phyloP scores from a whole-genome alignment of 257 asterid species.

The Nicotiana sylvestris region DNA sequence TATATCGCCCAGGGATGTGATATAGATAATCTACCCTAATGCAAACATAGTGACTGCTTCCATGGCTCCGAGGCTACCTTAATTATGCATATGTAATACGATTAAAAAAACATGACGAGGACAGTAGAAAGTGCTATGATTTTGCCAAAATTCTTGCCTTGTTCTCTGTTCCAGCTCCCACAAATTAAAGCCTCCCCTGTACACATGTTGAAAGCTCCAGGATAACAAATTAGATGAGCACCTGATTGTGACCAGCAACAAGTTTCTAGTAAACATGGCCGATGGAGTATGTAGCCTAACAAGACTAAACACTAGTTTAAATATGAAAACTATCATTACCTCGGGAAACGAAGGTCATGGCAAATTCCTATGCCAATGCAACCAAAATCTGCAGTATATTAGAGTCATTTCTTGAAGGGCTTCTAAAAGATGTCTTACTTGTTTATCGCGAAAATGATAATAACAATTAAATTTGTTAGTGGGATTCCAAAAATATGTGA shows the following conservation, averaged over 20 bases:
- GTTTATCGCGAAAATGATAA: too few relatives aligned
- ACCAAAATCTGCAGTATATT: constrained; percentile 26
- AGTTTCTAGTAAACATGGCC: too few relatives aligned
- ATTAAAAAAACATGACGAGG: too few relatives aligned
- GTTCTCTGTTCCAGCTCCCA: constrained; percentile 46
- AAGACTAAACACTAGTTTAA: not conserved
- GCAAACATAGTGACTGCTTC: too few relatives aligned
- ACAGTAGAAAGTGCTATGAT: too few relatives aligned
- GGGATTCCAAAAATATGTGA: too few relatives aligned
- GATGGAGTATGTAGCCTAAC: not conserved
- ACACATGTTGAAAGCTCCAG: constrained; percentile 38
- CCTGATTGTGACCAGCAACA: constrained; percentile 15
- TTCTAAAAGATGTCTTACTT: not conserved
- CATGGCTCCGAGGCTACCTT: too few relatives aligned
- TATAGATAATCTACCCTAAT: too few relatives aligned
- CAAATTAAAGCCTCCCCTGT: constrained; percentile 23
- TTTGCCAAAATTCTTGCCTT: constrained; percentile 18
- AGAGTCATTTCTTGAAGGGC: too few relatives aligned
- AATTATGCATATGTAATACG: too few relatives aligned
- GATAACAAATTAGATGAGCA: constrained; percentile 39
- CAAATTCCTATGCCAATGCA: constrained; percentile 44
- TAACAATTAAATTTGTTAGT: too few relatives aligned
- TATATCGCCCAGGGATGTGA: too few relatives aligned
- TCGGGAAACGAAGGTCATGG: constrained; percentile 45
- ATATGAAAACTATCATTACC: constrained; percentile 9